phyloP scores from a whole-genome alignment of 2,329 filamentous ascomycete genomes.

The Fusarium metavorans region DNA sequence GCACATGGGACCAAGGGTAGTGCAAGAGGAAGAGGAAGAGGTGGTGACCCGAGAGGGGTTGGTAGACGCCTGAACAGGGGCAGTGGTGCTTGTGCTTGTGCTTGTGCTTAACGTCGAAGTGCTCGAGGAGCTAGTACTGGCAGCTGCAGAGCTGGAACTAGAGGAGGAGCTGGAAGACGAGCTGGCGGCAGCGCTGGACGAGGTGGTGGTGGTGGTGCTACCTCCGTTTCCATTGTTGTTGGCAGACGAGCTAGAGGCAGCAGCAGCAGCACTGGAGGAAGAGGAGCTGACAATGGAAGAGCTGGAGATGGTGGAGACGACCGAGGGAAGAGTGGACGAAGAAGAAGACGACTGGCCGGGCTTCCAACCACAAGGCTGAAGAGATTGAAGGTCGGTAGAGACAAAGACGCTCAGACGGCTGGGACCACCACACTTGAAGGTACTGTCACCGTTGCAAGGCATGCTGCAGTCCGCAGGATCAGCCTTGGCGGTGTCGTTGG shows the following conservation, averaged over 20 bases:
- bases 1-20: slow-evolving; percentile 58
- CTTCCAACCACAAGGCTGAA: slow-evolving; percentile 60
- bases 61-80: slow-evolving; percentile 40
- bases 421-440: slow-evolving; percentile 58
- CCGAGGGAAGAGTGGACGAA: neutral
- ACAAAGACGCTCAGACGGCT: slow-evolving; percentile 59
- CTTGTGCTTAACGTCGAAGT: slow-evolving; percentile 4
- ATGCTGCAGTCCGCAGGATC: slow-evolving; percentile 59
- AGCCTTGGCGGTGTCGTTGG: slow-evolving; percentile 56
- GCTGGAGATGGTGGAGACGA: slow-evolving; percentile 19
- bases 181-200: neutral
- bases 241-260: slow-evolving; percentile 9
- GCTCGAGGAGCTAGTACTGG: slow-evolving; percentile 13
- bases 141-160: slow-evolving; percentile 8
- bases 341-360: slow-evolving; percentile 34
- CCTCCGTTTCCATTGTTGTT: neutral
- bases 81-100: slow-evolving; percentile 16
- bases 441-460: slow-evolving; percentile 62
- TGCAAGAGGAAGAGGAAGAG: slow-evolving; percentile 44
- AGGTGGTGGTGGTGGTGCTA: slow-evolving; percentile 4
- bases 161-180: neutral
- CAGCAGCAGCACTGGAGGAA: slow-evolving; percentile 11
- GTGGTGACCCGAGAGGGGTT: slow-evolving; percentile 41
- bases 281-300: slow-evolving; percentile 31
- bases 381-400: slow-evolving; percentile 61